These are phyloP conservation scores for Daldinia concentrica DNA, from an alignment of 495 filamentous ascomycete species.

Conservation along the genomic window DNA sequence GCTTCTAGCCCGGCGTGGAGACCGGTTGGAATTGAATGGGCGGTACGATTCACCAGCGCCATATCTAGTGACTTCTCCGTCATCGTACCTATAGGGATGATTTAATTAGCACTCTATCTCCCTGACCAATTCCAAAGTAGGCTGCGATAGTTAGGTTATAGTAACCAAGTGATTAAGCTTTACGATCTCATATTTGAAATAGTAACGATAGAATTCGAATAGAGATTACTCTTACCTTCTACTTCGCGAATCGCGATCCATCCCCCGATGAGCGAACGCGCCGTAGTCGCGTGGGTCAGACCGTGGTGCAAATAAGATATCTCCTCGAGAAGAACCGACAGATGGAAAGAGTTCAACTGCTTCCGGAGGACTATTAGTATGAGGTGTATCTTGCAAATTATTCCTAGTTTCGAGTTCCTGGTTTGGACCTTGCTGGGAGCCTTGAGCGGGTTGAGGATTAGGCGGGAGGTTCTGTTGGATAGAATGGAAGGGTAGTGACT, in stretches of 20 bases:
- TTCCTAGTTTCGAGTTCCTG: not conserved
- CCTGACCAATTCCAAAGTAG: no score
- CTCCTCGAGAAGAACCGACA: not conserved
- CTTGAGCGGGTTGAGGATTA: not conserved
- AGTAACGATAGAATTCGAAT: not conserved
- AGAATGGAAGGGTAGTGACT: not conserved
- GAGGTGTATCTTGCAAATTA: not conserved
- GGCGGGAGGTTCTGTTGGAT: not conserved
- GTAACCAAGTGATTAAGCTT: not conserved
- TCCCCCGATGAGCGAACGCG: not conserved
- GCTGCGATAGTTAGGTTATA: not conserved
- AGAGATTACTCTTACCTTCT: slow-evolving; percentile 46
- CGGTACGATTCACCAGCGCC: slow-evolving; percentile 67
- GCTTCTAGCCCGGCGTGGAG: slow-evolving; percentile 55
- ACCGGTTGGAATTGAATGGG: slow-evolving; percentile 59
- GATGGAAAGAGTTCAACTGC: not conserved
- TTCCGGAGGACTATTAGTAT: not conserved
- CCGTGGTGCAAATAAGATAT: not conserved
- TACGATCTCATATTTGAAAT: not conserved
- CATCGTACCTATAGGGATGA: slow-evolving; percentile 54
- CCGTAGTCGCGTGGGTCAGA: not conserved
- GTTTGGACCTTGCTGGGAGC: not conserved
- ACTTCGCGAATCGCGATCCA: slow-evolving; percentile 49
- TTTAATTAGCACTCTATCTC: no score
- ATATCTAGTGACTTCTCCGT: slow-evolving; percentile 64